A percentile compares a stretch with the other conserved stretches of the same genome.
Conservation (phyloP, 495 filamentous ascomycete genomes). For the Penicillium daleae region DNA sequence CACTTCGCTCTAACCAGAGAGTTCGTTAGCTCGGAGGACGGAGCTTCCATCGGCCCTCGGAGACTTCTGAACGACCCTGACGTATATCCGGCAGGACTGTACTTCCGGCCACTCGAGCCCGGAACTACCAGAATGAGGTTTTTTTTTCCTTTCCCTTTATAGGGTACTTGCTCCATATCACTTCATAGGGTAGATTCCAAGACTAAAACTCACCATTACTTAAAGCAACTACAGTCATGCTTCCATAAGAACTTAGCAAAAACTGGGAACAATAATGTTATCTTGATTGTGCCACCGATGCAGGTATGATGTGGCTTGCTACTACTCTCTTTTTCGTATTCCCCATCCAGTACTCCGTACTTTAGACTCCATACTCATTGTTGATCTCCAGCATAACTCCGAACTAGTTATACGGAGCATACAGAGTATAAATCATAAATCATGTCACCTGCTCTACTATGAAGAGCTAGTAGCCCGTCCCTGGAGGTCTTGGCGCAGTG, state of each 20-base stretch:
- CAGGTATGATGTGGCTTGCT: constrained; percentile 5
- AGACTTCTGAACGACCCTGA: constrained; percentile 24
- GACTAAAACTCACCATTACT: background rate
- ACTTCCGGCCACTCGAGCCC: constrained; percentile 21
- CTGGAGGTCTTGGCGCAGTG: constrained; percentile 12
- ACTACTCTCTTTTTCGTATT: background rate
- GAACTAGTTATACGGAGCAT: background rate
- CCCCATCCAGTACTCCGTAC: too few relatives aligned
- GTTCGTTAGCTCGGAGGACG: constrained; percentile 29
- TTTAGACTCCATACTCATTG: background rate
- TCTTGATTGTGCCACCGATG: background rate
- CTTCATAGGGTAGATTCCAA: background rate
- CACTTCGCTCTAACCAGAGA: constrained; percentile 23
- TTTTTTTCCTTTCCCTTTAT: background rate
- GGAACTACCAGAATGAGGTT: background rate
- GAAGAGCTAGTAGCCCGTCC: background rate
- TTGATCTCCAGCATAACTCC: background rate
- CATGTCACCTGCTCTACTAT: background rate
- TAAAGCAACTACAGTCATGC: background rate
- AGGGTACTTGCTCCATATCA: background rate
- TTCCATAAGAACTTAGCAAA: constrained; percentile 1
- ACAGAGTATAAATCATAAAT: background rate
- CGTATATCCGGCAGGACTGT: constrained; percentile 31
- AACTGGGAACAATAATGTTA: background rate
- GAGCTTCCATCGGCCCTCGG: constrained; percentile 30